Evolutionary conservation across 140 eudicot species (phyloP), one percentile per base, ranked within the genome.

Genomic region (Anethum foeniculum): DNA sequence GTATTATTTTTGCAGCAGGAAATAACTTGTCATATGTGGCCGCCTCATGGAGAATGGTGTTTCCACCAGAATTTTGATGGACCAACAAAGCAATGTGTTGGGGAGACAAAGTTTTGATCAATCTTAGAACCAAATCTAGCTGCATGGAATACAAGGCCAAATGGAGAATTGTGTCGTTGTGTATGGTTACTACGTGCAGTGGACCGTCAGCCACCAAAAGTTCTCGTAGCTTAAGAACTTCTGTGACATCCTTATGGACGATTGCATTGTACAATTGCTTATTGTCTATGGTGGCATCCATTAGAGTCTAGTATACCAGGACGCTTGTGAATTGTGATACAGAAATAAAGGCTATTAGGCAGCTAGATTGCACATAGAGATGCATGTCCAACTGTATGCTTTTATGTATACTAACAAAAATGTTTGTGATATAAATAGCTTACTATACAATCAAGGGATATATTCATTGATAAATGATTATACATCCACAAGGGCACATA

Each of bases 11-110:
- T 23, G 88, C 88, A 18, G 82, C 84, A 18, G 58, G 15, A 28
- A 82, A 82, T 3, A 80, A 79, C 39, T 1, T 32, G 49, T 68
- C 83, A 41, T 82, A 75, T 11, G 86, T 85, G 64, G 71, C 84
- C 1, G 88, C 83, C 86, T 85, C 88, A 49, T 85, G 88, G 81
- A 85, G 88, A 60, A 85, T 79, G 75, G 88, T 85, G 56, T 85
- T 85, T 75, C 88, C 88, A 14, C 46, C 39, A 4, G 21, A 15
- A 71, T 71, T 71, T 71, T 36, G 71, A 38, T 25, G 43, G 39
- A 82, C 49, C 74, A 83, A 52, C 72, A 80, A 80, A 65, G 75
- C 43, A 65, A 46, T 6, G 78, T 1, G 71, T 52, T 8, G 62
- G 4, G 7, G 4, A 62, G 82, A 4, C 58, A 83, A 82, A 82